phyloP scores from a whole-genome alignment of 345 rosid genomes.

The Gossypioides kirkii region DNA sequence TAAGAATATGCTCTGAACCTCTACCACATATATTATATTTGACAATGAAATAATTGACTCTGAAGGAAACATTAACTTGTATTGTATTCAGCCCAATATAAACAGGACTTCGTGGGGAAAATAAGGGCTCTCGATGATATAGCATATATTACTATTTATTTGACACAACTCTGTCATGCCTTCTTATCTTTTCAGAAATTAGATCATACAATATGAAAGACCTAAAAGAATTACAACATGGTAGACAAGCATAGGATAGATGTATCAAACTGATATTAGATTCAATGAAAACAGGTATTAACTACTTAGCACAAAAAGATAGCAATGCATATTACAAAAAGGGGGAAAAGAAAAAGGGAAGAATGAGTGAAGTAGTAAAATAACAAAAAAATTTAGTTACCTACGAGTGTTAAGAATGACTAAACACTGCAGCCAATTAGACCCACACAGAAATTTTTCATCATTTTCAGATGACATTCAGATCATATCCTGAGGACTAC shows the following conservation, averaged over 20 bases:
- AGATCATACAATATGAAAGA: not conserved
- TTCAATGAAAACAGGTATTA: not conserved
- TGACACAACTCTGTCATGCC: not conserved
- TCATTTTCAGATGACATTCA: not conserved
- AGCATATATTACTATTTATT: not conserved
- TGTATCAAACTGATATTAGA: not conserved
- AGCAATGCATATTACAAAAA: not conserved
- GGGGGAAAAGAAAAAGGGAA: not conserved
- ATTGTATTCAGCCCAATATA: not conserved
- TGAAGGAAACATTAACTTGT: not conserved
- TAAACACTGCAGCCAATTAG: not conserved
- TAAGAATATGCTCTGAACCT: not conserved
- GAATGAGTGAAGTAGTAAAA: not conserved
- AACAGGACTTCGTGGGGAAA: not conserved
- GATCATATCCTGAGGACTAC: too few species aligned
- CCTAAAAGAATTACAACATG: not conserved
- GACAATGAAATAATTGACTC: not conserved
- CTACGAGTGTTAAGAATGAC: not conserved
- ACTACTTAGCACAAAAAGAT: not conserved
- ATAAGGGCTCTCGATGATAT: not conserved
- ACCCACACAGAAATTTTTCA: not conserved
- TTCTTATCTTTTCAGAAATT: slow-evolving; percentile 2
- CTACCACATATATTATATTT: slow-evolving; percentile 4
- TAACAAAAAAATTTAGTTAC: not conserved
- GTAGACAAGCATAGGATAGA: not conserved